Percentiles rank a stretch among this genome's conserved stretches.
Conservation (phyloP, 1,284 basidiomycete species). For the Microbotryomycetes sp. region DNA sequence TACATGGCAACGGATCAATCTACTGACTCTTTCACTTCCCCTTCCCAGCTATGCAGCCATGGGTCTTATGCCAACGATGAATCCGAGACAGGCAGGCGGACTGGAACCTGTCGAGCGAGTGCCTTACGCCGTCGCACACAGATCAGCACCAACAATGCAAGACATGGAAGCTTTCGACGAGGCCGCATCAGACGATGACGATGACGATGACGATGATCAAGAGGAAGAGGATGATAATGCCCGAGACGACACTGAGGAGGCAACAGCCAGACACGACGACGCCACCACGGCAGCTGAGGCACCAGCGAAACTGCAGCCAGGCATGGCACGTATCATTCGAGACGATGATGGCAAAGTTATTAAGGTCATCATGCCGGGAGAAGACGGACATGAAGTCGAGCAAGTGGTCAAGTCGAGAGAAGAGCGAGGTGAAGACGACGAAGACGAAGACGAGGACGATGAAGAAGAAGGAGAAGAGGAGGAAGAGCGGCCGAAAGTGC, state of each 20-base stretch:
- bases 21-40: neutral
- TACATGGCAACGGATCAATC: neutral
- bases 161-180: conserved; percentile 44
- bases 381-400: conserved; percentile 42
- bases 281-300: conserved; percentile 26
- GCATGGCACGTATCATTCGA: conserved; percentile 76
- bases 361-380: conserved; percentile 59
- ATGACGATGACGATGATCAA: conserved; percentile 45
- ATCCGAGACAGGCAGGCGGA: conserved; percentile 47
- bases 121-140: conserved; percentile 35
- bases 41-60: conserved; percentile 63
- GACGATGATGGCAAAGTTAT: conserved; percentile 75
- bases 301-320: conserved; percentile 51
- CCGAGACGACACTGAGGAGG: conserved; percentile 44
- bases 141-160: conserved; percentile 29
- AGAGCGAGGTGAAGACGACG: conserved; percentile 28
- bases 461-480: conserved; percentile 14
- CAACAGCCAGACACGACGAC: conserved; percentile 14
- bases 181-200: conserved; percentile 40
- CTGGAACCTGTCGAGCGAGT: conserved; percentile 41
- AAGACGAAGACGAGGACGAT: conserved; percentile 23
- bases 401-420: conserved; percentile 37
- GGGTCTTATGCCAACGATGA: conserved; percentile 62
- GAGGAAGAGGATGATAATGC: conserved; percentile 5
- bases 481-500: neutral